Conservation (phyloP, 2,329 filamentous ascomycete species). For the Cyphellophora europaea region DNA sequence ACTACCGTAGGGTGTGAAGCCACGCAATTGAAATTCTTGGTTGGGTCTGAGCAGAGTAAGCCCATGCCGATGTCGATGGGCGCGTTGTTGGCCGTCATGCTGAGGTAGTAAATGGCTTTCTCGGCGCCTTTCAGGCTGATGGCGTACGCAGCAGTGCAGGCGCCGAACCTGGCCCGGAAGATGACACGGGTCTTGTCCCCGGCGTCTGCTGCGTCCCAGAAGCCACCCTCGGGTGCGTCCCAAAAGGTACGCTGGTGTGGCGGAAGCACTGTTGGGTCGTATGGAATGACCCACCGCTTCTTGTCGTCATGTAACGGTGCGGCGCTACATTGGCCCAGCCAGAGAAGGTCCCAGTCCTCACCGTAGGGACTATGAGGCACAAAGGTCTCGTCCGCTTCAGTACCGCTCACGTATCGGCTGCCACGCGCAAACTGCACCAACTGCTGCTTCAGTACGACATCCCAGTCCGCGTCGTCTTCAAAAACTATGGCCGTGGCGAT, state of each 20-base stretch:
- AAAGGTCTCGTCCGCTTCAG: slow-evolving; percentile 10
- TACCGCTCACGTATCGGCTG: slow-evolving; percentile 22
- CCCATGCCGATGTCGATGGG: slow-evolving; percentile 12
- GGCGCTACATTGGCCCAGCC: slow-evolving; percentile 41
- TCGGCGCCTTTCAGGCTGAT: slow-evolving; percentile 14
- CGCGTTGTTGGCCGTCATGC: slow-evolving; percentile 12
- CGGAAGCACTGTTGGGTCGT: slow-evolving; percentile 22
- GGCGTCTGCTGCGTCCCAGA: slow-evolving; percentile 10
- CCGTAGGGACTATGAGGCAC: slow-evolving; percentile 36
- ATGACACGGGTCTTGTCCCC: slow-evolving; percentile 10
- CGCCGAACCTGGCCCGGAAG: slow-evolving; percentile 9
- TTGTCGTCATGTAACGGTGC: slow-evolving; percentile 21
- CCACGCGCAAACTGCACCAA: slow-evolving; percentile 30
- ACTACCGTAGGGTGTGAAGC: slow-evolving; percentile 11
- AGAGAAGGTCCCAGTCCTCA: slow-evolving; percentile 44
- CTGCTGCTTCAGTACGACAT: slow-evolving; percentile 41
- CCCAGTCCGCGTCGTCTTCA: slow-evolving; percentile 52
- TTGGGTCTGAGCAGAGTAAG: slow-evolving; percentile 10
- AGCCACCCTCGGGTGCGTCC: slow-evolving; percentile 9
- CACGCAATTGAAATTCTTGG: slow-evolving; percentile 10
- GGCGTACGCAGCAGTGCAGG: slow-evolving; percentile 16
- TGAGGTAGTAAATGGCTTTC: slow-evolving; percentile 14
- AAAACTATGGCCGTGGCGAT: slow-evolving; percentile 42
- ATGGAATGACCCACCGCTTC: slow-evolving; percentile 20
- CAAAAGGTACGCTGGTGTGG: slow-evolving; percentile 13